These are phyloP conservation scores for Elsinoe perseae DNA, from an alignment of 2,329 filamentous ascomycete genomes.

Conservation along the genomic window DNA sequence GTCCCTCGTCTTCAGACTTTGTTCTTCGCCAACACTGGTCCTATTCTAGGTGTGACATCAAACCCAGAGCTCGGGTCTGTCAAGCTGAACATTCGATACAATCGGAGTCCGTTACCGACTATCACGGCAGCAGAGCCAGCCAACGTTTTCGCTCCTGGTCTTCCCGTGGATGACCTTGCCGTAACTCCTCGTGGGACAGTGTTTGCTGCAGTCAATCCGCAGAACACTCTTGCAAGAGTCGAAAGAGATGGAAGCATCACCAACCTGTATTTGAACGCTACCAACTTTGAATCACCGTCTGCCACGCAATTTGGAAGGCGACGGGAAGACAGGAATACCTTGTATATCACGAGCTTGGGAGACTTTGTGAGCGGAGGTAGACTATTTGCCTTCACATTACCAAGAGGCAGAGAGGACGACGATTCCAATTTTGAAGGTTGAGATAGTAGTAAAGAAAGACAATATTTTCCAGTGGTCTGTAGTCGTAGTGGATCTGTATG, in stretches of 20 bases:
- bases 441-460: neutral
- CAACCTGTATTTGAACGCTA: neutral
- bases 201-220: neutral
- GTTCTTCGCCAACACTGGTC: conserved; percentile 3
- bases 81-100: conserved; percentile 3
- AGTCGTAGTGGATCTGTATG: neutral
- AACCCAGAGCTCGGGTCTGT: conserved; percentile 1
- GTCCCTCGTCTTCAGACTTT: neutral
- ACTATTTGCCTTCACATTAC: neutral
- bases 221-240: neutral
- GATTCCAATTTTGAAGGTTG: neutral
- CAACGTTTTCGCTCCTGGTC: neutral
- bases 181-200: neutral
- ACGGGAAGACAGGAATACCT: neutral
- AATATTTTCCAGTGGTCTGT: neutral
- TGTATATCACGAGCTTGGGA: neutral
- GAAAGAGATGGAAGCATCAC: neutral
- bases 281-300: neutral
- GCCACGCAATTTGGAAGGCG: neutral
- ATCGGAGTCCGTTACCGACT: neutral
- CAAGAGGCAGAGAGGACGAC: neutral
- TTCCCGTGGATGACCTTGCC: conserved; percentile 5
- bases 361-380: neutral
- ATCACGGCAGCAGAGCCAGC: neutral
- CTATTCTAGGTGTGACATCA: conserved; percentile 1